These are phyloP conservation scores for Tolypocladium cylindrosporum DNA, from an alignment of 2,329 filamentous ascomycete genomes.

Conservation along the genomic window DNA sequence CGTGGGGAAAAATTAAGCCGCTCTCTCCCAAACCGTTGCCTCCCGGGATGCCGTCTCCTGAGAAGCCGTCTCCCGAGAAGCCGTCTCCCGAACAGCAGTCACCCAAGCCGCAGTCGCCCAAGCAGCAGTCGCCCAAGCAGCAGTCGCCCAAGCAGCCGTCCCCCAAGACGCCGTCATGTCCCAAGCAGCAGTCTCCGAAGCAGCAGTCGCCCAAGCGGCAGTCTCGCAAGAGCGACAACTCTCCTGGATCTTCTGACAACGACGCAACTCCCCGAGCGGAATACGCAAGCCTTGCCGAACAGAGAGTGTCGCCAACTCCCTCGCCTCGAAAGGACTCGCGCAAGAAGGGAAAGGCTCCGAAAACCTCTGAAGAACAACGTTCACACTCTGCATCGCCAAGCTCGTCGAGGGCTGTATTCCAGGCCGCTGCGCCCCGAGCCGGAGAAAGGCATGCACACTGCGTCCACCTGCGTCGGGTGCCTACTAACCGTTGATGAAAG, in stretches of 20 bases:
- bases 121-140: not conserved
- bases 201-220: not conserved
- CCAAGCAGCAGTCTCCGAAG: not conserved
- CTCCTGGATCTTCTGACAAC: not conserved
- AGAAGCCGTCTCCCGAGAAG: not conserved
- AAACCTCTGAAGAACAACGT: not conserved
- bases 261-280: not conserved
- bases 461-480: not conserved
- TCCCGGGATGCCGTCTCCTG: not conserved
- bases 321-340: not conserved
- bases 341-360: not conserved
- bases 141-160: too few species aligned
- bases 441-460: conserved; percentile 11
- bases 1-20: conserved; percentile 13
- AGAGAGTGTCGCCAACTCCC: not conserved
- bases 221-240: not conserved
- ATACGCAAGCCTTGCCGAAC: not conserved
- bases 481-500: conserved; percentile 7
- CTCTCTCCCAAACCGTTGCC: not conserved
- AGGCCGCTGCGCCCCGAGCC: conserved; percentile 16
- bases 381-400: not conserved
- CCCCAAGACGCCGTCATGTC: not conserved
- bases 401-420: conserved; percentile 12
- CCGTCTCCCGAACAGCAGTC: not conserved
- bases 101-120: not conserved